A percentile compares a stretch with the other conserved stretches of the same genome.
phyloP scores from a whole-genome alignment of 257 asterid species.

The Scutellaria baicalensis region DNA sequence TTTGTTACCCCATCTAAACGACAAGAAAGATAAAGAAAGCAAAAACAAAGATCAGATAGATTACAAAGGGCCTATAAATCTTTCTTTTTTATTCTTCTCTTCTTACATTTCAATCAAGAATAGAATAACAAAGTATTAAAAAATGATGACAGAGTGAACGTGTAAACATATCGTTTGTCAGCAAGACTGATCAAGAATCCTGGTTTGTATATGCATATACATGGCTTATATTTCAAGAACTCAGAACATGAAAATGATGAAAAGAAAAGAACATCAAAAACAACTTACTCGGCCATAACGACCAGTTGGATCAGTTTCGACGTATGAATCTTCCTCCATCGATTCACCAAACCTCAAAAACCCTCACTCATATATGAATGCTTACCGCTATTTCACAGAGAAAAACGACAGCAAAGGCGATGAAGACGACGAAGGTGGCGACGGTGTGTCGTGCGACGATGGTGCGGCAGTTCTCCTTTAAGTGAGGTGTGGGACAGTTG shows the following conservation, averaged over 20 bases:
- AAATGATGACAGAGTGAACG: not conserved
- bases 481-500: too few species aligned
- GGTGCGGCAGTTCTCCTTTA: too few species aligned
- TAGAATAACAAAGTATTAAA: not conserved
- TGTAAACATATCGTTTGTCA: not conserved
- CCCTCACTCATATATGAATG: too few species aligned
- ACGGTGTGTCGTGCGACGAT: too few species aligned
- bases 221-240: not conserved
- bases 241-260: not conserved
- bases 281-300: slow-evolving; percentile 86
- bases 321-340: slow-evolving; percentile 38
- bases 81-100: not conserved
- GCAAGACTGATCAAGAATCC: not conserved
- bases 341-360: slow-evolving; percentile 28
- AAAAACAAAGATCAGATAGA: not conserved
- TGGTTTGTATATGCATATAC: not conserved
- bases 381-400: too few species aligned
- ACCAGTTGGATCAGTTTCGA: slow-evolving; percentile 82
- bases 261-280: not conserved
- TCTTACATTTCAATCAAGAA: not conserved
- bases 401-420: too few species aligned
- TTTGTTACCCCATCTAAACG: not conserved
- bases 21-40: too few species aligned
- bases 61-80: not conserved
- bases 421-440: too few species aligned